Base-by-base conservation (phyloP, 2,329 filamentous ascomycete species). In the Exophiala alcalophila region DNA sequence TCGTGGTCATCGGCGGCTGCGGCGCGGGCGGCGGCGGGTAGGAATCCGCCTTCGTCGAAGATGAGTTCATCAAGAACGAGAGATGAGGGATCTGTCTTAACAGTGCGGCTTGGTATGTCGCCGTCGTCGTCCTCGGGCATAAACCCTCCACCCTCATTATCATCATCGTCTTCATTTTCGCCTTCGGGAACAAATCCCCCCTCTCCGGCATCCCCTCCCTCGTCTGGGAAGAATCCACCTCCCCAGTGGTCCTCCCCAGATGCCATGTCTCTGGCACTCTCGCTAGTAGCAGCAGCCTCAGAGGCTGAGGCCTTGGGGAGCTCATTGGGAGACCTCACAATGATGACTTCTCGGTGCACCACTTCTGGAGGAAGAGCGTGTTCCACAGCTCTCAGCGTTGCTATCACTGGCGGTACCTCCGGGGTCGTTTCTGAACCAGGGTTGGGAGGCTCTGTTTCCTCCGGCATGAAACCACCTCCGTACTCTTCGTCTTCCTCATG, bases 141-240 rank as follows among this genome's bases (percentile, higher is more conserved):
- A 32, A 60, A 54, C 10, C 54, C 54, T 27, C 57, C 50, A 29
- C 39, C 49, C 45, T 44, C 33, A 46, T 45, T 35, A 27, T 49
- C 33, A 28, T 46, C 28, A 19, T 43, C 40, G 35, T 52, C 38
- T 44, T 28, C 18, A 10, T 12, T 14, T 15, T 32, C 12, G 9
- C 40, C 14, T 40, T 46, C 21, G 36, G 65, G 59, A 21, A 69
- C 50, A 45, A 70, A 68, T 4, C 73, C 73, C 21, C 69, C 73
- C 47, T 64, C 65, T 41, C 58, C 59, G 49, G 28, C 18, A 21
- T 62, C 34, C 53, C 44, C 24, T 18, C 12, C 35, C 7, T 34
- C 31, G 18, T 51, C 49, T 8, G 37, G 16, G 1, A 59, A 8
- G 50, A 57, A 55, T 25, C 50, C 40, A 10, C 31, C 41, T 10